Evolutionary conservation across 352 stramenopile genomes (phyloP), one percentile per base, ranked within the genome.

Genomic region (Thraustotheca clavata): DNA sequence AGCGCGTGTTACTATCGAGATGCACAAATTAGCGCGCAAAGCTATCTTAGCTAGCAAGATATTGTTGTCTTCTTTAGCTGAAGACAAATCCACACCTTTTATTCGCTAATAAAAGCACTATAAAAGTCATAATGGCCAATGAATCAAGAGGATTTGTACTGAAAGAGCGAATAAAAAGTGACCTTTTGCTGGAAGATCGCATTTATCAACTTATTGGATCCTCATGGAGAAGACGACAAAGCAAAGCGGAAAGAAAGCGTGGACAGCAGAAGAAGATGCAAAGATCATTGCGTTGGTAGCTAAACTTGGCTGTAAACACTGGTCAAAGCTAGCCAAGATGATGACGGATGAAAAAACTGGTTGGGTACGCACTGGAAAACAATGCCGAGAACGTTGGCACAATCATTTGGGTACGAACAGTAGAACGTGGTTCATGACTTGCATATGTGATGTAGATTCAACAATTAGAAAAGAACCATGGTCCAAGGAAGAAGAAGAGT

Each of bases 391-490:
- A 27, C 57, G 57, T 33, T 65, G 57, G 57, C 57, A 65, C 57
- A 65, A 65, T 27, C 57, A 65, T 31, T 20, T 65, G 11, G 57
- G 57, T 65, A 33, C 24, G 4, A 18, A 18, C 20, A 35, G 49
- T 20, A 9, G n/a, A 12, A 4, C n/a, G 20, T 41, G 0, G 8
- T 18, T 52, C 2, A 7, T 24, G 43, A 31, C n/a, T 14, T 31
- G 43, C 31, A 60, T 50, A 3, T 80, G 71, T 72, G 54, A 66
- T 9, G 32, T 83, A 16, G 62, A 83, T 32, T 73, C 75, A n/a
- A 43, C 62, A 2, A 78, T 86, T 50, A 79, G 72, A 27, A 75
- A 68, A 12, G 55, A 50, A 9, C 52, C 47, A 8, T 86, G 76
- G 76, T 61, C 70, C 8, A 49, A 18, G 0, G 47, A 72, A n/a